Evolutionary conservation across 2,329 filamentous ascomycete genomes (phyloP).

Genomic region (Penicillium hesseltinei): DNA sequence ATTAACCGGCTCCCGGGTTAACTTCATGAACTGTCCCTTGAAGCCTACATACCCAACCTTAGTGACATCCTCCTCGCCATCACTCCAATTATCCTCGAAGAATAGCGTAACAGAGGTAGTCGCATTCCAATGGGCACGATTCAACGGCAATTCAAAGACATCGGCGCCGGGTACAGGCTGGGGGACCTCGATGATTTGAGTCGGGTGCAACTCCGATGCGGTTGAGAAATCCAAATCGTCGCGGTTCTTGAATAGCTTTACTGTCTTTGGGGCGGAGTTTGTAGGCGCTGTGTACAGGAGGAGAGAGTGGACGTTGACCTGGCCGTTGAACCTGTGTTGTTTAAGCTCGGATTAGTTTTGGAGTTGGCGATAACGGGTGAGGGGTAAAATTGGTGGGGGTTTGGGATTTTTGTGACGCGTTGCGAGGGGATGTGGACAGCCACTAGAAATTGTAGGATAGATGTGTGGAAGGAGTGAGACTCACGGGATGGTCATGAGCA

Average conservation of each 20-base stretch:
- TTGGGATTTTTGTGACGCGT: not conserved
- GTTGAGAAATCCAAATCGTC: conserved; percentile 80
- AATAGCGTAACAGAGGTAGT: conserved; percentile 82
- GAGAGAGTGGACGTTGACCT: conserved; percentile 88
- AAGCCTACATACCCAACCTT: conserved; percentile 82
- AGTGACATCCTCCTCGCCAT: conserved; percentile 76
- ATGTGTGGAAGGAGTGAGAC: conserved; percentile 30
- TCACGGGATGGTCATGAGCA: conserved; percentile 89
- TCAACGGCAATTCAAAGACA: conserved; percentile 82
- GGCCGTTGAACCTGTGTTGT: conserved; percentile 73
- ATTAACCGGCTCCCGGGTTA: conserved; percentile 77
- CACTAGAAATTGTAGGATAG: not conserved
- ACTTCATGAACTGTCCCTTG: conserved; percentile 87
- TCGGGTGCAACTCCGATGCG: conserved; percentile 67
- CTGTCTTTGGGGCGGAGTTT: conserved; percentile 70
- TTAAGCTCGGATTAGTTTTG: conserved; percentile 3
- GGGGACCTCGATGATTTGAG: conserved; percentile 73
- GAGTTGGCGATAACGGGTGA: conserved; percentile 17
- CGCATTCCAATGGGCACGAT: conserved; percentile 82
- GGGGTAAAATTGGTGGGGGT: conserved; percentile 25
- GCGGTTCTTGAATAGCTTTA: conserved; percentile 85
- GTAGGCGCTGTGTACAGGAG: conserved; percentile 76
- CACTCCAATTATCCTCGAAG: conserved; percentile 85
- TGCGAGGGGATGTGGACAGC: not conserved
- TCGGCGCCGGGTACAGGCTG: conserved; percentile 62